These are phyloP conservation scores for Cytospora piceae DNA, from an alignment of 2,329 filamentous ascomycete genomes.

Conservation along the genomic window DNA sequence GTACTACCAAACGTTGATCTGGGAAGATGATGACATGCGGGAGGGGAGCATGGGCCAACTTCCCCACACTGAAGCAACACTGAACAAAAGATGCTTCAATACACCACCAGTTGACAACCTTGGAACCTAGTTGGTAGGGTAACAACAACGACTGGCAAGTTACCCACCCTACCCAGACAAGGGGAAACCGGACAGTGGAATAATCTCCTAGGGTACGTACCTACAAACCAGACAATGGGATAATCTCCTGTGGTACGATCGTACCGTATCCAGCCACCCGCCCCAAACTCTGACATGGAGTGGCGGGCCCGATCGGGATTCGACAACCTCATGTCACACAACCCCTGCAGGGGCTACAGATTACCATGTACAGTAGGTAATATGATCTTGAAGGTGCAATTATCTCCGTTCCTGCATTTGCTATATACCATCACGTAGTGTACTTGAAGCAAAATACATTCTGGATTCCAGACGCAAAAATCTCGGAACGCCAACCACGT, in stretches of 20 bases:
- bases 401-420: neutral
- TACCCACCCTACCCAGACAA: neutral
- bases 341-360: neutral
- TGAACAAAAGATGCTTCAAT: neutral
- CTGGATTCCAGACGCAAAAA: neutral
- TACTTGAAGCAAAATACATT: neutral
- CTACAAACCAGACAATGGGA: too few species aligned
- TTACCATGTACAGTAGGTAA: neutral
- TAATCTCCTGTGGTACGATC: neutral
- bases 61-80: neutral
- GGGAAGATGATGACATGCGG: neutral
- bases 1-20: neutral
- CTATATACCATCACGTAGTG: neutral
- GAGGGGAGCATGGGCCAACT: neutral
- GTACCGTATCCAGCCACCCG: neutral
- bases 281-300: neutral
- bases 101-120: too few species aligned
- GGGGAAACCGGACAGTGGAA: neutral
- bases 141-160: too few species aligned
- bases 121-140: too few species aligned
- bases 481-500: conserved; percentile 1
- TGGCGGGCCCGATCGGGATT: neutral
- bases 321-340: neutral
- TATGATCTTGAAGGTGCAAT: neutral
- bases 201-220: too few species aligned